Evolutionary conservation across 2,329 filamentous ascomycete genomes (phyloP).

Genomic region (Fonsecaea erecta): DNA sequence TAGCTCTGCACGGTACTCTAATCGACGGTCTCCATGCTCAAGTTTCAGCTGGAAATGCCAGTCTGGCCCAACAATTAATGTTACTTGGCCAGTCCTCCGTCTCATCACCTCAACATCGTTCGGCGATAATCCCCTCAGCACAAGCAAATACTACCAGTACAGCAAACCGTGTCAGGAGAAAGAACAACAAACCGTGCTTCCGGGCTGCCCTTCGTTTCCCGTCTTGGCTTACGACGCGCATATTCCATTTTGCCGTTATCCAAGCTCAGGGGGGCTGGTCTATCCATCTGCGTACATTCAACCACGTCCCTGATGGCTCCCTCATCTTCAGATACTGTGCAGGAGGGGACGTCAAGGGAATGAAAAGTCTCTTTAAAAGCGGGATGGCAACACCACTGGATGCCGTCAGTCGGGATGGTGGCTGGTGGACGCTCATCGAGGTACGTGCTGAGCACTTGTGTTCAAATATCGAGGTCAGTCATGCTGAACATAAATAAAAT

Average conservation of each 20-base stretch:
- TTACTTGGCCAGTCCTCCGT: not conserved
- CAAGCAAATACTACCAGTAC: not conserved
- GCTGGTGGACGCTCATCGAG: not conserved
- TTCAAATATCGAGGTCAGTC: not conserved
- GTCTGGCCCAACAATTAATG: not conserved
- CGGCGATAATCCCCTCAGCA: not conserved
- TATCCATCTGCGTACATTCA: not conserved
- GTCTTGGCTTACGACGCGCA: not conserved
- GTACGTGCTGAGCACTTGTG: not conserved
- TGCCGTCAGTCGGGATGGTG: not conserved
- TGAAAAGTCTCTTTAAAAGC: conserved; percentile 1
- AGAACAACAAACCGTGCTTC: conserved; percentile 1
- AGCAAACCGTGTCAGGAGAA: not conserved
- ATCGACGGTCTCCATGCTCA: conserved; percentile 4
- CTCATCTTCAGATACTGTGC: not conserved
- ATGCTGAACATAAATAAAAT: not conserved
- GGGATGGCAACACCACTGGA: conserved; percentile 10
- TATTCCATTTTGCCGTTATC: not conserved
- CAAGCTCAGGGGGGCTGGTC: conserved; percentile 5
- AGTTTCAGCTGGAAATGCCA: not conserved
- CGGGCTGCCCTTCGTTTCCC: not conserved
- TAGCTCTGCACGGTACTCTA: not conserved
- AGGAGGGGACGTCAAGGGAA: not conserved
- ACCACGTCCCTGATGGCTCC: not conserved
- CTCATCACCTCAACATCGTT: not conserved